phyloP scores from a whole-genome alignment of 345 rosid species.

The Excoecaria agallocha region DNA sequence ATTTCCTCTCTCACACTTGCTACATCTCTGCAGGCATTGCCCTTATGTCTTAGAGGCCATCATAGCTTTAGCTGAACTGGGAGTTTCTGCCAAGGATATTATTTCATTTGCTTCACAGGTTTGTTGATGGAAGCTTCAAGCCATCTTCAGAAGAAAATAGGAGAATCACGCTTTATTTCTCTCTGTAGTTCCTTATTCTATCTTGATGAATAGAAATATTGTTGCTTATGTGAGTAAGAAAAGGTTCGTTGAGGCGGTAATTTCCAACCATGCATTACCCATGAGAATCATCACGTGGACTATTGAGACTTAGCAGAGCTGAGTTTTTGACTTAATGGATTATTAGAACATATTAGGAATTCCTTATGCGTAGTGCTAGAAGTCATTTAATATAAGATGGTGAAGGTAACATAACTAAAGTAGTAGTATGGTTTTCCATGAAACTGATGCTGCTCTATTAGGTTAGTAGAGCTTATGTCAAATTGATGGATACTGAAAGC shows the following conservation, averaged over 20 bases:
- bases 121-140: constrained; percentile 17
- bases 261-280: not conserved
- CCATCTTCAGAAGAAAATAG: not conserved
- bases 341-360: not conserved
- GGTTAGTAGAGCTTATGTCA: not conserved
- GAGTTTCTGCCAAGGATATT: constrained; percentile 83
- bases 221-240: not conserved
- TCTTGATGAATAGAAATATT: not conserved
- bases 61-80: constrained; percentile 86
- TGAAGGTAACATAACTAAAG: not conserved
- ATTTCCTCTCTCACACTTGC: not conserved
- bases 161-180: not conserved
- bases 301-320: not conserved
- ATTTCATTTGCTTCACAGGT: constrained; percentile 80
- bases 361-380: not conserved
- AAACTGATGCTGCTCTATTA: not conserved
- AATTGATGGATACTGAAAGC: not conserved
- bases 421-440: not conserved
- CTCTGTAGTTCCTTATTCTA: not conserved
- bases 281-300: too few relatives aligned
- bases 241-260: not conserved
- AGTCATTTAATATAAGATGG: not conserved
- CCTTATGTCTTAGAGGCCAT: constrained; percentile 84
- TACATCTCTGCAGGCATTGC: constrained; percentile 59
- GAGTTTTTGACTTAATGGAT: not conserved